Evolutionary conservation across 2,329 filamentous ascomycete species (phyloP).

Genomic region (Colletotrichum coccodes): DNA sequence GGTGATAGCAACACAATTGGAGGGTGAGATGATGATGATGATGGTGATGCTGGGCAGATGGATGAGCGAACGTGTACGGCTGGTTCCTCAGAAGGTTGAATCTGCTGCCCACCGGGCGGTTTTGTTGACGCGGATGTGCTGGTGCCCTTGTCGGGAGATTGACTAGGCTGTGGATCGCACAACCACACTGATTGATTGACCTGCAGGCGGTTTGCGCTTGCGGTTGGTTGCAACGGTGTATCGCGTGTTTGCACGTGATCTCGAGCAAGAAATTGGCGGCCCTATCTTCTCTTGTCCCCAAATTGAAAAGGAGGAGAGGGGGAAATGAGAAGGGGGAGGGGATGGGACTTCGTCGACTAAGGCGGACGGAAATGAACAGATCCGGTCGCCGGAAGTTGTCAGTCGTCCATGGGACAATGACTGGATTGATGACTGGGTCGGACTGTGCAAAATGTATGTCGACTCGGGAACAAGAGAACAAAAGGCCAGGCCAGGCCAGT

Average conservation of each 20-base stretch:
- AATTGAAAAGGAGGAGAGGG: neutral
- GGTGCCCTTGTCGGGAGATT: neutral
- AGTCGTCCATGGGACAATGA: neutral
- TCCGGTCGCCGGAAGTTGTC: neutral
- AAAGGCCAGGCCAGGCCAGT: too few relatives aligned
- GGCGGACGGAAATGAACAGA: neutral
- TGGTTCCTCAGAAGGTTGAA: neutral
- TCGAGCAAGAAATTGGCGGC: conserved; percentile 8
- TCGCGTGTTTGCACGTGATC: conserved; percentile 30
- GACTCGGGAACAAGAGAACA: neutral
- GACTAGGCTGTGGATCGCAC: neutral
- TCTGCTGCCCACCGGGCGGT: neutral
- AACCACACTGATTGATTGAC: neutral
- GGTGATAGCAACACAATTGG: neutral
- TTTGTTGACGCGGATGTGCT: neutral
- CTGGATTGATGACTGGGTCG: neutral
- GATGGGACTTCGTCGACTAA: neutral
- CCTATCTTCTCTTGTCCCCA: neutral
- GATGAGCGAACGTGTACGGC: neutral
- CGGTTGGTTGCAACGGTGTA: conserved; percentile 7
- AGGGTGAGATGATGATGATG: neutral
- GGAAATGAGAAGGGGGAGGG: neutral
- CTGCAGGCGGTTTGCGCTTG: neutral
- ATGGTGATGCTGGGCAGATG: neutral
- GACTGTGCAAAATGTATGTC: neutral